phyloP scores from a whole-genome alignment of 1,284 basidiomycete genomes.

The Heliocybe sulcata region DNA sequence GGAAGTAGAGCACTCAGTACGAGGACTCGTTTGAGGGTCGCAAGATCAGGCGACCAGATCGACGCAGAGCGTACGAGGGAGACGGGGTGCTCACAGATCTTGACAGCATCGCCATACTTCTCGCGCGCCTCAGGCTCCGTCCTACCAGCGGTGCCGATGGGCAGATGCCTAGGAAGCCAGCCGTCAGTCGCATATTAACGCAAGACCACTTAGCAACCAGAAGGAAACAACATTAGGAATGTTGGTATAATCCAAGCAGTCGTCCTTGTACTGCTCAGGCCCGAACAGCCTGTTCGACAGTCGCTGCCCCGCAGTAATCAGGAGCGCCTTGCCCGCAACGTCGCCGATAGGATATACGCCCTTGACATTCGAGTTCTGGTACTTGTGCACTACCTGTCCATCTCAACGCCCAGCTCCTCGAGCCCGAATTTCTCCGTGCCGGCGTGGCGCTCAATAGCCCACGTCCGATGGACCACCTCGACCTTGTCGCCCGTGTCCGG shows the following conservation, averaged over 20 bases:
- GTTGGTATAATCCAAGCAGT: constrained; percentile 86
- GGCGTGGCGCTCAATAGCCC: constrained; percentile 91
- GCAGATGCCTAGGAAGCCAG: constrained; percentile 81
- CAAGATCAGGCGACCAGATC: not conserved
- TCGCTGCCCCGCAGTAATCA: constrained; percentile 93
- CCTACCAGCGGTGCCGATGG: constrained; percentile 87
- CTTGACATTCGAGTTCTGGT: constrained; percentile 75
- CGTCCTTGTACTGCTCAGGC: constrained; percentile 73
- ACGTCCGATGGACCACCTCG: constrained; percentile 85
- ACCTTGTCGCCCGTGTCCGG: constrained; percentile 67
- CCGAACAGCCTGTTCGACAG: constrained; percentile 91
- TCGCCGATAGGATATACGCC: constrained; percentile 87
- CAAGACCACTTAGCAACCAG: constrained; percentile 35
- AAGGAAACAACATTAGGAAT: constrained; percentile 95
- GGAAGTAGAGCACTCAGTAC: constrained; percentile 84
- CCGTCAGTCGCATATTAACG: too few relatives aligned
- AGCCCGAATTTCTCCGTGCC: constrained; percentile 78
- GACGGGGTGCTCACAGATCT: constrained; percentile 70
- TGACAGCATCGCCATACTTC: constrained; percentile 84
- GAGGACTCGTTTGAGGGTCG: constrained; percentile 57
- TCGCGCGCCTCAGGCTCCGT: constrained; percentile 82
- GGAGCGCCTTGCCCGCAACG: constrained; percentile 83
- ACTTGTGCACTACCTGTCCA: constrained; percentile 82
- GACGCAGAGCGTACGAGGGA: constrained; percentile 2
- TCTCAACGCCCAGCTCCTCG: constrained; percentile 72